Conservation (phyloP, 306 rosid species). For the Lotus japonicus region DNA sequence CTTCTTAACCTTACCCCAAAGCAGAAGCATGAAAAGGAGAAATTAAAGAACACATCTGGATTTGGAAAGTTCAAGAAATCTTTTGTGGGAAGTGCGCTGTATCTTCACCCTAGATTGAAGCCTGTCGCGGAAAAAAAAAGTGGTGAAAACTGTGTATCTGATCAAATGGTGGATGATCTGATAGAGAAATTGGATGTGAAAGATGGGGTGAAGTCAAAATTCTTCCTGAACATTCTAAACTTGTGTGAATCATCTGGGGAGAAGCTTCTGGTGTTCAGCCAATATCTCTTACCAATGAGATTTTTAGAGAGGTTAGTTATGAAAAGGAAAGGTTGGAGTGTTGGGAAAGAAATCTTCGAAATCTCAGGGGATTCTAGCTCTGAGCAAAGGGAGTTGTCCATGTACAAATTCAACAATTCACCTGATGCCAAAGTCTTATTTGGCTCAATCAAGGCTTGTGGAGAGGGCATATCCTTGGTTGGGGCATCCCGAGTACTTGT, state of each 20-base stretch:
- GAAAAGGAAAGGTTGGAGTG: slow-evolving; percentile 64
- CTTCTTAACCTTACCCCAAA: slow-evolving; percentile 53
- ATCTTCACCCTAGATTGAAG: slow-evolving; percentile 70
- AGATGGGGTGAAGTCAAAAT: slow-evolving; percentile 83
- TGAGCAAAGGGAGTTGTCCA: slow-evolving; percentile 66
- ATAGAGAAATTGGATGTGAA: slow-evolving; percentile 40
- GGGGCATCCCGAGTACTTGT: slow-evolving; percentile 88
- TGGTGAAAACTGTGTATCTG: slow-evolving; percentile 34
- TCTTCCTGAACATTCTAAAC: slow-evolving; percentile 55
- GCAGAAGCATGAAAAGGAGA: slow-evolving; percentile 52
- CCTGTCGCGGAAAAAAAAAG: slow-evolving; percentile 46
- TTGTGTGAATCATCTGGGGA: slow-evolving; percentile 67
- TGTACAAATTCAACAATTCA: slow-evolving; percentile 78
- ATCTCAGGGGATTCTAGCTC: slow-evolving; percentile 77
- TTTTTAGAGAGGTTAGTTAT: slow-evolving; percentile 68
- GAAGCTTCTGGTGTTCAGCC: slow-evolving; percentile 89
- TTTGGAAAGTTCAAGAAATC: slow-evolving; percentile 58
- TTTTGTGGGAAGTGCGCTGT: slow-evolving; percentile 74
- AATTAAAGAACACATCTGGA: slow-evolving; percentile 39
- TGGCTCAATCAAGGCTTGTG: slow-evolving; percentile 98
- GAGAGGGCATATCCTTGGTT: slow-evolving; percentile 92
- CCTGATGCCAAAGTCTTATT: slow-evolving; percentile 73
- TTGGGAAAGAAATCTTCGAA: slow-evolving; percentile 67
- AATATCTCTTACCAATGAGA: slow-evolving; percentile 76
- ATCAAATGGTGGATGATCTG: slow-evolving; percentile 51